Evolutionary conservation across 208 protist species (phyloP).

Genomic region (Endotrypanum monterogeii): DNA sequence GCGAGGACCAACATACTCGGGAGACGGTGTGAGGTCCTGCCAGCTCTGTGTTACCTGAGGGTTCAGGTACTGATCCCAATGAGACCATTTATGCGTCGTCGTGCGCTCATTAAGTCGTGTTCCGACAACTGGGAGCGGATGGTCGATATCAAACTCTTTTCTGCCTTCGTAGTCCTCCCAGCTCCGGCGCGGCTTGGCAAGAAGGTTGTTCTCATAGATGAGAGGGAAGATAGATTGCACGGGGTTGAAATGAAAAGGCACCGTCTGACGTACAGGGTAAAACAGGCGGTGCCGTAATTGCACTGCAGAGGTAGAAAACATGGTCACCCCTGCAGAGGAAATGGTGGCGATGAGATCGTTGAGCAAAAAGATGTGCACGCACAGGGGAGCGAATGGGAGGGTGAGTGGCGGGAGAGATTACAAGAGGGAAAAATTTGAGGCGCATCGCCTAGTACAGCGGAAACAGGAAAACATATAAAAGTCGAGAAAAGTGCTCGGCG

Average conservation of each 20-base stretch:
- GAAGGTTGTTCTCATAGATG: constrained; percentile 86
- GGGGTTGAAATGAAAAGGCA: constrained; percentile 80
- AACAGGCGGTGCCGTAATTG: constrained; percentile 72
- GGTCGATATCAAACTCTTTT: constrained; percentile 83
- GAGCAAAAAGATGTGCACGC: neutral
- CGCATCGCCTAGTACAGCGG: no score
- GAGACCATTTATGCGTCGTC: constrained; percentile 78
- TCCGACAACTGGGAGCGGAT: constrained; percentile 78
- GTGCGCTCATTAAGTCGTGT: constrained; percentile 77
- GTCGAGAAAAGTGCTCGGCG: neutral
- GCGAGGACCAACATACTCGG: constrained; percentile 86
- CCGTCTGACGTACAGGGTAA: constrained; percentile 56
- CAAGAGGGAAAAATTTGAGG: neutral
- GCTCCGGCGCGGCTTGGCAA: constrained; percentile 79
- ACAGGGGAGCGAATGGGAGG: neutral
- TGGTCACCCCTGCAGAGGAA: neutral
- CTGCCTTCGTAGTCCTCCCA: constrained; percentile 83
- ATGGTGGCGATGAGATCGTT: neutral
- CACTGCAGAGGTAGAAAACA: constrained; percentile 15
- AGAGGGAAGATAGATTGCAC: constrained; percentile 88
- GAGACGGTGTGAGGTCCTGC: constrained; percentile 68
- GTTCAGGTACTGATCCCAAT: constrained; percentile 90
- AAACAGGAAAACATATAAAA: no score
- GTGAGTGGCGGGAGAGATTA: neutral
- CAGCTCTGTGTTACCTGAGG: constrained; percentile 77